Percentiles rank a stretch among this genome's conserved stretches.
phyloP scores from a whole-genome alignment of 2,329 filamentous ascomycete species.

The Trichoderma guizhouense region DNA sequence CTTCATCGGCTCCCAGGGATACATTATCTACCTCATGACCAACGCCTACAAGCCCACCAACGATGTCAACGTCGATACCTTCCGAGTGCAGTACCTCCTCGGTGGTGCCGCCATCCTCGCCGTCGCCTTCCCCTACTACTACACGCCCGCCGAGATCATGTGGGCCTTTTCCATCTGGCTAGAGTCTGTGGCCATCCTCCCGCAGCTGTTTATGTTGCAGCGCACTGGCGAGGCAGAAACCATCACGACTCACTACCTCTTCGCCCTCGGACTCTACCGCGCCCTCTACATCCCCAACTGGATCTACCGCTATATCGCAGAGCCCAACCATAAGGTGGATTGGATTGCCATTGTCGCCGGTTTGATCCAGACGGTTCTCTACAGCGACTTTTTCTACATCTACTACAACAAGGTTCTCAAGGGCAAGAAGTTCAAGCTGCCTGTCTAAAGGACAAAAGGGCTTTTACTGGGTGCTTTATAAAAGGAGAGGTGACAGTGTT shows the following conservation, averaged over 20 bases:
- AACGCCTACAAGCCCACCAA: conserved; percentile 97
- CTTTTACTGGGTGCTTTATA: background rate
- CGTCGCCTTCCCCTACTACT: conserved; percentile 80
- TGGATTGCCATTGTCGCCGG: conserved; percentile 86
- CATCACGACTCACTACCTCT: conserved; percentile 98
- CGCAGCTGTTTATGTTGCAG: conserved; percentile 97
- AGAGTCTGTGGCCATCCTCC: conserved; percentile 92
- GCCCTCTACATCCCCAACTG: conserved; percentile 98
- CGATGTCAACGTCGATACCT: conserved; percentile 94
- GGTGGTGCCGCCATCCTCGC: conserved; percentile 76
- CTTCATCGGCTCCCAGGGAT: conserved; percentile 85
- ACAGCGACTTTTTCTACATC: conserved; percentile 99
- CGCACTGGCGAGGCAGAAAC: conserved; percentile 96
- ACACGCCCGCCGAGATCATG: conserved; percentile 77
- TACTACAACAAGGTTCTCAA: conserved; percentile 97
- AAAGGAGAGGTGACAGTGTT: background rate
- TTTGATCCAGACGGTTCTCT: conserved; percentile 87
- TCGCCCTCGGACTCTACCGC: conserved; percentile 86
- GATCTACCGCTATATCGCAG: conserved; percentile 84
- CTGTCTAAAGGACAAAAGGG: conserved; percentile 55
- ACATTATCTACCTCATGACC: conserved; percentile 97
- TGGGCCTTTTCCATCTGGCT: conserved; percentile 99
- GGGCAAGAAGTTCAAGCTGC: conserved; percentile 83
- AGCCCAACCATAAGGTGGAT: conserved; percentile 69
- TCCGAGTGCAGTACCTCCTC: conserved; percentile 92